phyloP scores from a whole-genome alignment of 2,329 filamentous ascomycete genomes.

The Rutstroemia sp. region DNA sequence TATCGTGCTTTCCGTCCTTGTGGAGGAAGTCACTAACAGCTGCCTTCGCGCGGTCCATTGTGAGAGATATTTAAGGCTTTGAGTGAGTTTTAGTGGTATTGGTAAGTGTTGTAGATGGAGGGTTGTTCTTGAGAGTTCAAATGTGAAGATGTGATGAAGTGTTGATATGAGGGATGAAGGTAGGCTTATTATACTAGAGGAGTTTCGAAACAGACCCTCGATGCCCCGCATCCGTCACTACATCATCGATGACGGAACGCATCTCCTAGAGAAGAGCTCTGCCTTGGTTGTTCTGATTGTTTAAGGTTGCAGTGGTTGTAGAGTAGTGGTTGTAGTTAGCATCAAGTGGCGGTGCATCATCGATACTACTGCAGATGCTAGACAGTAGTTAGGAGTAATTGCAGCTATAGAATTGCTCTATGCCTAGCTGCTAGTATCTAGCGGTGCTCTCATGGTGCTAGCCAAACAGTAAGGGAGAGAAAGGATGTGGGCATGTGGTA shows the following conservation, averaged over 20 bases:
- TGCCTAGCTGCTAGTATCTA: not conserved
- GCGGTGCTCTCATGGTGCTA: too few species aligned
- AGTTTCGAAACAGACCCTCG: not conserved
- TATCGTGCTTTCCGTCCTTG: slow-evolving; percentile 58
- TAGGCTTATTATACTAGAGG: not conserved
- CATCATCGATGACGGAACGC: slow-evolving; percentile 20
- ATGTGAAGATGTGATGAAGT: not conserved
- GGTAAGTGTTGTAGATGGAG: not conserved
- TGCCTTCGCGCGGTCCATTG: slow-evolving; percentile 58
- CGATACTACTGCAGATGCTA: not conserved
- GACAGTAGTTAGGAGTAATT: not conserved
- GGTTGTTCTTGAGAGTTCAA: too few species aligned
- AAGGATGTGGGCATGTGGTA: too few species aligned
- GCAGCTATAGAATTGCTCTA: not conserved
- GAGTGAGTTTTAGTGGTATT: not conserved
- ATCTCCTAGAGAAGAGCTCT: not conserved
- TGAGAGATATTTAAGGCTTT: not conserved
- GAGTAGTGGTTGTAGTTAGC: not conserved
- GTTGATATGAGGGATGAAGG: not conserved
- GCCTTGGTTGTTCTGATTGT: not conserved
- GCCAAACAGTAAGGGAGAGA: too few species aligned
- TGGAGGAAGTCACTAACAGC: slow-evolving; percentile 53
- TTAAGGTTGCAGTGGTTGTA: not conserved
- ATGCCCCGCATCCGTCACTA: slow-evolving; percentile 7
- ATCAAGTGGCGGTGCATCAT: slow-evolving; percentile 3